phyloP scores from a whole-genome alignment of 495 filamentous ascomycete genomes.

The Chlorociboria aeruginascens region DNA sequence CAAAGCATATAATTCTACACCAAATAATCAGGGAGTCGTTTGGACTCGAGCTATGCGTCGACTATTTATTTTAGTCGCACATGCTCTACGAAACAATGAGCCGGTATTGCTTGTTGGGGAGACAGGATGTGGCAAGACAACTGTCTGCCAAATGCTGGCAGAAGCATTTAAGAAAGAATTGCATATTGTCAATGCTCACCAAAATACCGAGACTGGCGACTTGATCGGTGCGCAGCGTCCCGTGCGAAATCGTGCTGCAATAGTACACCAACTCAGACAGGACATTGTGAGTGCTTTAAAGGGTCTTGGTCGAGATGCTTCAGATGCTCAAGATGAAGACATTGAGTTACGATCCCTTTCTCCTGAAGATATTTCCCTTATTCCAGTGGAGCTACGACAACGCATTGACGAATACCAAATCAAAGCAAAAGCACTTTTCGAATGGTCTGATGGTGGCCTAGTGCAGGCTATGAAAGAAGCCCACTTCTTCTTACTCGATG shows the following conservation, averaged over 20 bases:
- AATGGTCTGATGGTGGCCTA: conserved; percentile 93
- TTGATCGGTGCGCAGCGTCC: conserved; percentile 92
- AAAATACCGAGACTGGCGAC: conserved; percentile 94
- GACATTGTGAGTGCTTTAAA: conserved; percentile 44
- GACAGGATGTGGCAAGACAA: conserved; percentile 96
- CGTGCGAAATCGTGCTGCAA: conserved; percentile 65
- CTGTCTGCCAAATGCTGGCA: conserved; percentile 84
- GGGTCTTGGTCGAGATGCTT: conserved; percentile 21
- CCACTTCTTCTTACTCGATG: conserved; percentile 86
- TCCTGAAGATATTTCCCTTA: conserved; percentile 11
- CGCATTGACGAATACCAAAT: conserved; percentile 47
- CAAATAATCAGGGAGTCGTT: conserved; percentile 51
- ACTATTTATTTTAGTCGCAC: conserved; percentile 71
- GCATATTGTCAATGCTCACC: conserved; percentile 90
- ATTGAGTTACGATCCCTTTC: conserved; percentile 2
- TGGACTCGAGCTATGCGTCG: conserved; percentile 95
- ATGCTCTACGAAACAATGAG: conserved; percentile 81
- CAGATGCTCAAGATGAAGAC: conserved; percentile 25
- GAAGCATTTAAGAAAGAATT: conserved; percentile 62
- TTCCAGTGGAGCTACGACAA: conserved; percentile 38
- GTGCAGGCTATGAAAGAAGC: conserved; percentile 89
- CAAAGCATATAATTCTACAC: conserved; percentile 33
- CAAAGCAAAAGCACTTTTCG: conserved; percentile 73
- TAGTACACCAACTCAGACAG: conserved; percentile 50
- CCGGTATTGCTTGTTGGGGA: conserved; percentile 91